These are phyloP conservation scores for Arxiozyma slooffiae DNA, from an alignment of 1,139 yeast species.

Conservation along the genomic window DNA sequence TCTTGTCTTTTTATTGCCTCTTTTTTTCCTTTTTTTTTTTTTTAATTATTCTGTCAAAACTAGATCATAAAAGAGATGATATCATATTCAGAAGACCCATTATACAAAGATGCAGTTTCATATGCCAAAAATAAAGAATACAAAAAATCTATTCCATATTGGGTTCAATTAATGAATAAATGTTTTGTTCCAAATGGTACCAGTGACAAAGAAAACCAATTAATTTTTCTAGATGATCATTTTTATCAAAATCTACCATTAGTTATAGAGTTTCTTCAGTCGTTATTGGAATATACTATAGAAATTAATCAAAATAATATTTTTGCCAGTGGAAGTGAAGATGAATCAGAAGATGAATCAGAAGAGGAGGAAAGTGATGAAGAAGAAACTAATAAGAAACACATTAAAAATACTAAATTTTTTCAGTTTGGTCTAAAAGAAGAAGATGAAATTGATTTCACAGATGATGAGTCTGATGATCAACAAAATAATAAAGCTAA, in stretches of 20 bases:
- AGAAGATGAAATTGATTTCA: constrained; percentile 27
- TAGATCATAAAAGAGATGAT: not conserved
- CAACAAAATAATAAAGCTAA: not conserved
- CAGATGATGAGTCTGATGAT: constrained; percentile 29
- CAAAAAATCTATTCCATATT: not conserved
- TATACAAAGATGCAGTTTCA: not conserved
- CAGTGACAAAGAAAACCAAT: not conserved
- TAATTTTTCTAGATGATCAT: not conserved
- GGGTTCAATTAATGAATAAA: constrained; percentile 2
- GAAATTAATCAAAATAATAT: constrained; percentile 42
- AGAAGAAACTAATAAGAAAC: constrained; percentile 21
- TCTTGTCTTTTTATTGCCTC: too few relatives aligned
- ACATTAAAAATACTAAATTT: constrained; percentile 32
- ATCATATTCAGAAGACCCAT: not conserved
- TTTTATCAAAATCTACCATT: not conserved
- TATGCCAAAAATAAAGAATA: not conserved
- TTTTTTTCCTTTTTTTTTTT: too few relatives aligned
- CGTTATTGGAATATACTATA: constrained; percentile 71
- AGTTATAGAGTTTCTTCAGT: constrained; percentile 17
- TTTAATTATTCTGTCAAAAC: too few relatives aligned
- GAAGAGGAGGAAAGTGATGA: constrained; percentile 26
- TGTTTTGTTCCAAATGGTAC: not conserved
- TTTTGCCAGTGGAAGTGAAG: constrained; percentile 14
- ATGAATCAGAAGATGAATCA: constrained; percentile 27
- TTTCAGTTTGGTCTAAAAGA: constrained; percentile 52